These are phyloP conservation scores for Dianthus caryophyllus DNA, from an alignment of 148 eudicot genomes.

Conservation along the genomic window DNA sequence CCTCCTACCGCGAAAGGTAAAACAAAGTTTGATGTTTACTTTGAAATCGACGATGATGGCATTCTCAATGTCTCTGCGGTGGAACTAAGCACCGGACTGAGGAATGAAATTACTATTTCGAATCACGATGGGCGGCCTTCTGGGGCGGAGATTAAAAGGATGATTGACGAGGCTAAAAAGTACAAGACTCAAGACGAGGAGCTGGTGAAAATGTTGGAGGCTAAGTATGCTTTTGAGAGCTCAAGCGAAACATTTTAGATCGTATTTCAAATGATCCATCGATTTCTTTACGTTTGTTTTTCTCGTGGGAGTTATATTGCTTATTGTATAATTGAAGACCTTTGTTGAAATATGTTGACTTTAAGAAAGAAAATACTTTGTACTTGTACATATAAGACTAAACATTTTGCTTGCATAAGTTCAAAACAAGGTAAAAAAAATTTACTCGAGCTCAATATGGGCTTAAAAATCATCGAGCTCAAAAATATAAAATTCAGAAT, in stretches of 20 bases:
- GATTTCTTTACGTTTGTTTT: too few species aligned
- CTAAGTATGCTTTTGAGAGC: slow-evolving; percentile 6
- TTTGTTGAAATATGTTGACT: too few species aligned
- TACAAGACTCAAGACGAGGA: slow-evolving; percentile 23
- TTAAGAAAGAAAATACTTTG: too few species aligned
- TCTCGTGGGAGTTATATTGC: too few species aligned
- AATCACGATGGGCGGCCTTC: slow-evolving; percentile 1
- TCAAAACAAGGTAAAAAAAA: too few species aligned
- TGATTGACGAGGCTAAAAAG: slow-evolving; percentile 22
- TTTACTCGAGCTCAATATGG: too few species aligned
- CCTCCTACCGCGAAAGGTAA: slow-evolving; percentile 11
- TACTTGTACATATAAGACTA: too few species aligned
- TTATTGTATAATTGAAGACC: too few species aligned
- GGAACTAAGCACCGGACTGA: slow-evolving; percentile 5
- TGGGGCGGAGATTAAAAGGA: slow-evolving; percentile 5
- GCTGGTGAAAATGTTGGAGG: background rate
- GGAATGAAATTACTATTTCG: slow-evolving; percentile 11
- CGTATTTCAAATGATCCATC: too few species aligned
- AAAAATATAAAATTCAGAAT: too few species aligned
- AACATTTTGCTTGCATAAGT: too few species aligned
- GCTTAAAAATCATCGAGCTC: too few species aligned
- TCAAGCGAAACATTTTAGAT: background rate
- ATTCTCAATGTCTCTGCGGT: slow-evolving; percentile 19
- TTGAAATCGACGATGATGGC: slow-evolving; percentile 19
- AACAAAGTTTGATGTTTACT: slow-evolving; percentile 6